Conservation (phyloP, 495 filamentous ascomycete genomes). For the Penicillium mononematosum region DNA sequence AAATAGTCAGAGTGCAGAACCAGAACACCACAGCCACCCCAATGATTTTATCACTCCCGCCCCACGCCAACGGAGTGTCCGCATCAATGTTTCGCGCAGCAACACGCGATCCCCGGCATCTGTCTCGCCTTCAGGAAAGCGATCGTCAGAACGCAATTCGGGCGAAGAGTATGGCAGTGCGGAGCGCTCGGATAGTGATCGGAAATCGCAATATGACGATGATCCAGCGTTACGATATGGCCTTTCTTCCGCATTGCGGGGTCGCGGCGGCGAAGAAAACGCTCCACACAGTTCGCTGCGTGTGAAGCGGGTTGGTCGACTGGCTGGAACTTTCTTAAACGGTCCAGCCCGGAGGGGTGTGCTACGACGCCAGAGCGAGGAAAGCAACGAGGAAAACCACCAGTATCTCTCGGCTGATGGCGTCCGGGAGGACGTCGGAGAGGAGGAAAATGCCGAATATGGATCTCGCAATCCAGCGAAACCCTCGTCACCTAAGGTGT, state of each 20-base stretch:
- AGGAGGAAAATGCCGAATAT: constrained; percentile 32
- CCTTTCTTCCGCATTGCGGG: constrained; percentile 50
- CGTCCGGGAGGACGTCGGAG: constrained; percentile 25
- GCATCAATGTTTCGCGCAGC: constrained; percentile 50
- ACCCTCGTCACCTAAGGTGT: constrained; percentile 44
- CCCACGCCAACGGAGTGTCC: constrained; percentile 60
- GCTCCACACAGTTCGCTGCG: constrained; percentile 67
- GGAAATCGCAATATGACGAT: constrained; percentile 41
- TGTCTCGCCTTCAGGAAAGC: constrained; percentile 39
- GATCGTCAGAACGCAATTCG: constrained; percentile 37
- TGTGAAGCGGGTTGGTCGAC: constrained; percentile 68
- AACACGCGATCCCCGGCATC: constrained; percentile 40
- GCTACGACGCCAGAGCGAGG: constrained; percentile 68
- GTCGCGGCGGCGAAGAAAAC: constrained; percentile 52
- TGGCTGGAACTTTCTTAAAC: constrained; percentile 70
- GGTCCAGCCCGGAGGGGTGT: constrained; percentile 72
- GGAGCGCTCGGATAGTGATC: constrained; percentile 46
- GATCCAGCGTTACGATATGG: constrained; percentile 48
- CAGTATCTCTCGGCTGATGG: constrained; percentile 33
- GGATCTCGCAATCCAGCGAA: constrained; percentile 31
- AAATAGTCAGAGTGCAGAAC: constrained; percentile 33
- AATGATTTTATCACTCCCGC: constrained; percentile 67
- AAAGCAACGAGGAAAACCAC: constrained; percentile 51
- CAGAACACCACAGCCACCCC: constrained; percentile 26
- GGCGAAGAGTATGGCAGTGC: constrained; percentile 40